phyloP scores from a whole-genome alignment of 2,329 filamentous ascomycete species.

The Venturia effusa region DNA sequence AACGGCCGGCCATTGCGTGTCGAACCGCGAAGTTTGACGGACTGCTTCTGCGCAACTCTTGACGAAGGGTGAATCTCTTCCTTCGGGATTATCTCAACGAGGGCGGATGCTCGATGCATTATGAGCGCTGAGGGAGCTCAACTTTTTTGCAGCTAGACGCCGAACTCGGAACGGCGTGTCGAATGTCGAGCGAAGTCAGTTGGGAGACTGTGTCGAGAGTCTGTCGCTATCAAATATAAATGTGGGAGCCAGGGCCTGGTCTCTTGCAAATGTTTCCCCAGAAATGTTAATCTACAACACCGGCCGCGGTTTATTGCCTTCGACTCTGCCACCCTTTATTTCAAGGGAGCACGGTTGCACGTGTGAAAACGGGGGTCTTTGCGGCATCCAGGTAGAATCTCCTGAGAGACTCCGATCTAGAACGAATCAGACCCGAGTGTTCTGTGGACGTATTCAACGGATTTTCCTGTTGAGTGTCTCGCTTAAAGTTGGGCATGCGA shows the following conservation, averaged over 20 bases:
- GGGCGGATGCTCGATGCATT: constrained; percentile 3
- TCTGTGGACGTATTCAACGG: neutral
- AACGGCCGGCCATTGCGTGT: neutral
- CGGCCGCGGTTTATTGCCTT: neutral
- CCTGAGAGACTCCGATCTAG: neutral
- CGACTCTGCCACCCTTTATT: neutral
- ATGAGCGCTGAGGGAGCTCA: neutral
- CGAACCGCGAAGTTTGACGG: neutral
- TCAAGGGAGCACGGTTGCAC: neutral
- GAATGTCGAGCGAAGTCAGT: neutral
- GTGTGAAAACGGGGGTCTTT: neutral
- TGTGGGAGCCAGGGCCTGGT: neutral
- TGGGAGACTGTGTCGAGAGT: neutral
- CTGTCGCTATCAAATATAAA: neutral
- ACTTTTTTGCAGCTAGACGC: neutral
- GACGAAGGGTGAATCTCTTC: neutral
- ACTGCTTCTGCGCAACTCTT: neutral
- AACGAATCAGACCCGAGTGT: neutral
- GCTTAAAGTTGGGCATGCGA: constrained; percentile 1
- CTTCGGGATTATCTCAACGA: constrained; percentile 2
- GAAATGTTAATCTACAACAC: neutral
- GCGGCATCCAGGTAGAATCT: neutral
- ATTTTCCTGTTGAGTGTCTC: neutral
- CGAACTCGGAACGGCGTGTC: neutral
- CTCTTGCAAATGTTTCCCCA: neutral